Evolutionary conservation across 192 early-diverging fungal species (phyloP), one percentile per base, ranked within the genome.

Genomic region (Gonapodya sp.): DNA sequence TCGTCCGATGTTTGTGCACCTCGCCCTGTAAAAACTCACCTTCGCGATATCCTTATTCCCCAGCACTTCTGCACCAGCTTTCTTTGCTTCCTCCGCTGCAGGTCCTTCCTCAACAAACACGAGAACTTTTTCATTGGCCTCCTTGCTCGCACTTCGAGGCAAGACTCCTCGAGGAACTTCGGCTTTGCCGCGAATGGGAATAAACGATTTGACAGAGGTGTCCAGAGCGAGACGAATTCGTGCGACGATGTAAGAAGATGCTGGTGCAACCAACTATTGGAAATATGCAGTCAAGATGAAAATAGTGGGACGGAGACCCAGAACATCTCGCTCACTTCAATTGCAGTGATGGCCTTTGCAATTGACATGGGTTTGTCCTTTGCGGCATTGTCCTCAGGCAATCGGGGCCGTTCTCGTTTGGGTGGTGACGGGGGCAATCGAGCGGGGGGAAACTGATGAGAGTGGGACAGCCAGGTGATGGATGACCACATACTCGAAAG

Each of bases 21-120:
- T n/a, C n/a, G n/a, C n/a, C n/a, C n/a, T n/a, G n/a, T n/a, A n/a
- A n/a, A n/a, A n/a, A n/a, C 81, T 16, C 36, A 88, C 86, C 81
- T 91, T 86, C 32, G 92, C 87, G 34, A 98, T 89, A 79, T 98
- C 97, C 73, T 93, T 91, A 0, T 91, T 95, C 35, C 97, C 97
- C 0, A 98, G 95, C 82, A 90, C 85, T 36, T 92, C 86, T 0
- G 96, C 96, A 0, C 97, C 97, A 0, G 95, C 90, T 34, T 84
- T 88, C 36, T 85, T 86, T 0, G 96, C 97, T 81, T 93, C 93
- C 64, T 95, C 92, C 1, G 95, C 97, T 81, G 90, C 87, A 35
- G 89, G 89, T 35, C 94, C 96, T 84, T 91, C 30, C 79, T 14
- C 32, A 31, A 36, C 1, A 30, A 81, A 31, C 36, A 64, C 36